Percentiles rank a stretch among this genome's conserved stretches.
Conservation (phyloP, 352 stramenopile species). For the Phytophthora cryptogea region DNA sequence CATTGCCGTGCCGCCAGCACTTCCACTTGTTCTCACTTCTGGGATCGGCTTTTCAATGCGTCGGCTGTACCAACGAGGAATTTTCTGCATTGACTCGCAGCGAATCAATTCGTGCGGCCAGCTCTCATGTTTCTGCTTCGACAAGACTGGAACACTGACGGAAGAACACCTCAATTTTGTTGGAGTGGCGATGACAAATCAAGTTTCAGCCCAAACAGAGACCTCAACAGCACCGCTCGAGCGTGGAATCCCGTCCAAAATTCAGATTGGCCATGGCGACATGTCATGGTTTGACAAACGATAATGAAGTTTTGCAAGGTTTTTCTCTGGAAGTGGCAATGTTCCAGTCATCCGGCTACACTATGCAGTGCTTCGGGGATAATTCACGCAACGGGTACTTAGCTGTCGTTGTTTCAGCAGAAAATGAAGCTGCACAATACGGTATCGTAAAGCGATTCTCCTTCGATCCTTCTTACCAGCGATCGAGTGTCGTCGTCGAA, state of each 20-base stretch:
- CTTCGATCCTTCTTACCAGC: constrained; percentile 54
- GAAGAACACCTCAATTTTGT: constrained; percentile 39
- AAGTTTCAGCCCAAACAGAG: background rate
- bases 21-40: constrained; percentile 63
- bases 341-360: constrained; percentile 41
- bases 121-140: constrained; percentile 62
- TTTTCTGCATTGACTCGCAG: constrained; percentile 71
- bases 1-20: constrained; percentile 55
- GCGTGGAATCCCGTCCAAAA: constrained; percentile 8
- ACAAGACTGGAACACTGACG: constrained; percentile 67
- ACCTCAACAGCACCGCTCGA: too few species aligned
- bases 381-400: constrained; percentile 33
- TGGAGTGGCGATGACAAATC: constrained; percentile 29
- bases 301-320: constrained; percentile 38
- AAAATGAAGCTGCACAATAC: constrained; percentile 17
- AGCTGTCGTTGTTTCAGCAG: constrained; percentile 19
- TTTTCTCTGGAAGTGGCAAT: constrained; percentile 59
- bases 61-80: constrained; percentile 37
- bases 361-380: constrained; percentile 21
- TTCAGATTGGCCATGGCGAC: constrained; percentile 47
- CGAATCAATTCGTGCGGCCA: constrained; percentile 56
- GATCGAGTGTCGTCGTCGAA: constrained; percentile 53
- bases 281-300: constrained; percentile 50
- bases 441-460: constrained; percentile 53
- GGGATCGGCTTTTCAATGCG: constrained; percentile 58